Base-by-base conservation (phyloP, 139 green algal species). In the Picochlorum costavermella region DNA sequence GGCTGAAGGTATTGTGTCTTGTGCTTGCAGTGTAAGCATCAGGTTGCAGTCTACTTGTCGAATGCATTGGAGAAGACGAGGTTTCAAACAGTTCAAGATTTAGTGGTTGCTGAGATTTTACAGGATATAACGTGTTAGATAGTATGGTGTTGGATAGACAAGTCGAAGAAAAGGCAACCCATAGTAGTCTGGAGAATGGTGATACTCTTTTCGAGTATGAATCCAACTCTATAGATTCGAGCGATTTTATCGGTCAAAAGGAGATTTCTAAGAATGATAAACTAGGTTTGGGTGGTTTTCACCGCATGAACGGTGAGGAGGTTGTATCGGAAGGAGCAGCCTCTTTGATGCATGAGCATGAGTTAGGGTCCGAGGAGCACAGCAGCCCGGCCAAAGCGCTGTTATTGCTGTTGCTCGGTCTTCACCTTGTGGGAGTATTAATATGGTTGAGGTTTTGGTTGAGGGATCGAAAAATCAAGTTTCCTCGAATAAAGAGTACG, bases 1-100 rank as follows among this genome's bases (percentile, higher is more conserved):
- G 56, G 25, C 12, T 64, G 12, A n/a, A 13, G 12, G 20, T 51
- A 51, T n/a, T 64, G 50, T 63, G 9, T 28, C 28, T 13, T 33
- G 8, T 17, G 28, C n/a, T 9, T 67, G 72, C 78, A 91, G 80
- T 95, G 88, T 85, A 95, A 95, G 77, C 88, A 95, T 73, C 84
- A 92, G 67, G 76, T 95, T 48, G 88, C 87, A 2, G 88, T 79
- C 0, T 70, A 80, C 14, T 36, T 94, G 33, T 84, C 82, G 1
- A 29, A 67, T 3, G 57, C 67, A 1, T 36, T 88, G 13, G 43
- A 50, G 53, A 64, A 56, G 37, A 36, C 50, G 4, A 68, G 57
- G 16, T 40, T 50, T 14, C 33, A 58, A 30, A 61, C 31, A 2
- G 60, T 73, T 12, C 33, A 50, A 50, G 71, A 78, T 60, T 20